phyloP scores from a whole-genome alignment of 228 moss, liverwort and hornwort genomes.

The Sphagnum fallax region DNA sequence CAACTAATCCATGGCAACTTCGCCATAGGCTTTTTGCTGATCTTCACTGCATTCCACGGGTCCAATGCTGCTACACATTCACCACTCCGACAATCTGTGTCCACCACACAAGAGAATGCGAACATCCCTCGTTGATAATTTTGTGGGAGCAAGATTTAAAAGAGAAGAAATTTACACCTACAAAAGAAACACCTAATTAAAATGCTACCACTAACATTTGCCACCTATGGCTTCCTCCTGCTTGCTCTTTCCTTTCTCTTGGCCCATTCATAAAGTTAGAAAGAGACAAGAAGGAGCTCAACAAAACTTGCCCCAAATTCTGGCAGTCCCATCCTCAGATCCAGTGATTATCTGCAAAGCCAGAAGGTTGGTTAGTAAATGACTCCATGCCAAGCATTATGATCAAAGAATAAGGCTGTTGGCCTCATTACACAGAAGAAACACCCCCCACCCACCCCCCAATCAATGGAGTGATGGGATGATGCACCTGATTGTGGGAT shows the following conservation, averaged over 20 bases:
- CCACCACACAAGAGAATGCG: neutral
- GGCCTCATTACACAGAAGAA: neutral
- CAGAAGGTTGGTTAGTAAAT: too few relatives aligned
- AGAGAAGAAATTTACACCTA: neutral
- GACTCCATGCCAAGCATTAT: neutral
- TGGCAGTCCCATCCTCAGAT: too few relatives aligned
- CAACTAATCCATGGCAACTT: constrained; percentile 49
- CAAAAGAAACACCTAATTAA: neutral
- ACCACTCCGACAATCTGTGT: constrained; percentile 36
- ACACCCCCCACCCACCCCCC: neutral
- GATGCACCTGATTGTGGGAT: constrained; percentile 33
- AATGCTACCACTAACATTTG: neutral
- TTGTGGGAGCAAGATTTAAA: neutral
- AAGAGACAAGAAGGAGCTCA: too few relatives aligned
- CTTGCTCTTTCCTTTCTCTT: too few relatives aligned
- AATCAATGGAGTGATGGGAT: neutral
- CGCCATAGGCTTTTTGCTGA: constrained; percentile 15
- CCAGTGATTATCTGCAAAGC: too few relatives aligned
- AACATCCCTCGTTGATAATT: neutral
- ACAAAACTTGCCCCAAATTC: too few relatives aligned
- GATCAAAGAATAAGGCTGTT: neutral
- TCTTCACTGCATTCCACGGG: constrained; percentile 36
- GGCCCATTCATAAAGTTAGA: too few relatives aligned
- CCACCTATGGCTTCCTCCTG: neutral
- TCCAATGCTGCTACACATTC: constrained; percentile 33